Base-by-base conservation (phyloP, 1,139 yeast species). In the Pichia inconspicua region DNA sequence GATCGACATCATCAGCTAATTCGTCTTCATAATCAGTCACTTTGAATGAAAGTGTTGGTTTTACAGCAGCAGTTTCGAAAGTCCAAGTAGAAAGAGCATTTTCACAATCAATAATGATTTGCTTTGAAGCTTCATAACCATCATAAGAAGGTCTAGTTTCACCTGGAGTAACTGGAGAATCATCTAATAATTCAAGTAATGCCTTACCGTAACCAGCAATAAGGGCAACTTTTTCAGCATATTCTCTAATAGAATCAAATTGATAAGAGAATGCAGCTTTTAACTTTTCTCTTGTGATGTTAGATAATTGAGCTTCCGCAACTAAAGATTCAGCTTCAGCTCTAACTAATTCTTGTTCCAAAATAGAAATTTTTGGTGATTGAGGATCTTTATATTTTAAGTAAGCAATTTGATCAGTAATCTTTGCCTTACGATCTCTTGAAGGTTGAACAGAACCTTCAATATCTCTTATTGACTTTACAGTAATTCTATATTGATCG, bases 131-230 rank as follows among this genome's bases (percentile, higher is more conserved):
- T 68, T 84, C 92, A 66, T 84, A 84, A 58, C 94, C 94, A 62
- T 84, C 94, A 68, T 84, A 84, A 50, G 89, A 84, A 46, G 89
- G 84, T 80, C 92, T 82, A 52, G 89, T 81, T 71, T 86, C 95
- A 72, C 95, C 95, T 50, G 95, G 95, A 56, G 94, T 84, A 48
- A 85, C 92, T 55, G 94, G 87, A 54, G 86, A 72, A 65, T 84
- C 94, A 65, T 85, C 95, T 65, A 86, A 75, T 63, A 85, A 75
- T 70, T 84, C 92, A 66, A 85, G 74, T 55, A 85, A 69, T 37
- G 92, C 94, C 71, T 85, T 84, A 72, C 94, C 95, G 72, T 85
- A 84, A 61, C 94, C 92, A 55, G 94, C 92, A 70, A 85, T 84
- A 60, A 85, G 74, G 53, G 94, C 92, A 64, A 82, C 78, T 70